These are phyloP conservation scores for Fomitopsis pinicola DNA, from an alignment of 1,284 basidiomycete genomes.

Conservation along the genomic window DNA sequence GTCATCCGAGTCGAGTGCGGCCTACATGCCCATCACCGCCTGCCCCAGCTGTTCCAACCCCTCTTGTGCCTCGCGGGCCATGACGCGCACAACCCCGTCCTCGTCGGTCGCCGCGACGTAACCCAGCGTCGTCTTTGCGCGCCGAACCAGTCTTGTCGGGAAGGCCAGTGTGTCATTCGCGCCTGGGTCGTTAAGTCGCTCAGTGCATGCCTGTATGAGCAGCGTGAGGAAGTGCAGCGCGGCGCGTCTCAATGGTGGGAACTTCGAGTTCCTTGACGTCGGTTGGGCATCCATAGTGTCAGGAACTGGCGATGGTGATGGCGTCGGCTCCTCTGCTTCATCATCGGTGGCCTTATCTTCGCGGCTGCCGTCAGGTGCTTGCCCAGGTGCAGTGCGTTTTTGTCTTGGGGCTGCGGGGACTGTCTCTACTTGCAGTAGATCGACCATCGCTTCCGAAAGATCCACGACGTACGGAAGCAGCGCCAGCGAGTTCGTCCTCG, in stretches of 20 bases:
- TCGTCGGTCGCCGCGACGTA: slow-evolving; percentile 74
- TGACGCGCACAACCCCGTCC: slow-evolving; percentile 69
- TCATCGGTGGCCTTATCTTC: not conserved
- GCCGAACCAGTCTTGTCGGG: slow-evolving; percentile 38
- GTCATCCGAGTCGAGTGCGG: not conserved
- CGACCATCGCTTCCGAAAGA: slow-evolving; percentile 64
- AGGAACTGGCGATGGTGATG: not conserved
- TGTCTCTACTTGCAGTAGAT: slow-evolving; percentile 76
- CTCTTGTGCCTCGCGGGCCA: slow-evolving; percentile 74
- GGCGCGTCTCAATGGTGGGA: slow-evolving; percentile 78
- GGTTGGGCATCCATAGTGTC: slow-evolving; percentile 49
- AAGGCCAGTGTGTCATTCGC: slow-evolving; percentile 20
- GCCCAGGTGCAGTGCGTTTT: slow-evolving; percentile 6
- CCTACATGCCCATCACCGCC: slow-evolving; percentile 42
- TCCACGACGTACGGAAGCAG: slow-evolving; percentile 61
- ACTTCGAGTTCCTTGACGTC: slow-evolving; percentile 54
- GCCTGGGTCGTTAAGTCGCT: slow-evolving; percentile 41
- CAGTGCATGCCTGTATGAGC: slow-evolving; percentile 52
- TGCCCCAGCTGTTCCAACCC: slow-evolving; percentile 48
- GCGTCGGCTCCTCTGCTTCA: not conserved
- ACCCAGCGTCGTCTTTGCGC: slow-evolving; percentile 59
- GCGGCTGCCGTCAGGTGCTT: slow-evolving; percentile 2
- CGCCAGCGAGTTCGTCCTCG: slow-evolving; percentile 59
- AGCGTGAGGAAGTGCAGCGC: slow-evolving; percentile 76
- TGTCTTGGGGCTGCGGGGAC: slow-evolving; percentile 26